These are phyloP conservation scores for Cutaneotrichosporon cavernicola DNA, from an alignment of 1,284 basidiomycete genomes.

Conservation along the genomic window DNA sequence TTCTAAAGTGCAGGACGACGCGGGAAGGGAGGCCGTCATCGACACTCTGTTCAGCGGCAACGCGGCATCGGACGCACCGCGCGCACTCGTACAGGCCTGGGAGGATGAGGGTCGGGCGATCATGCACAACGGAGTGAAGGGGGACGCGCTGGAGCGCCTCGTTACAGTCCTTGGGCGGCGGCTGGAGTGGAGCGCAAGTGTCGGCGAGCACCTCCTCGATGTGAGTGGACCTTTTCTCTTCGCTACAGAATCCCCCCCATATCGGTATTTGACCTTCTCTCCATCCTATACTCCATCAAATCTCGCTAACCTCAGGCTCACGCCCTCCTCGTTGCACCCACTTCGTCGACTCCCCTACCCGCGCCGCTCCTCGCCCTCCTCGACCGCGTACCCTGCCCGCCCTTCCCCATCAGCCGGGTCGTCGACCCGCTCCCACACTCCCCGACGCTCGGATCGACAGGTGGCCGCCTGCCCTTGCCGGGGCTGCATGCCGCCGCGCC, in stretches of 20 bases:
- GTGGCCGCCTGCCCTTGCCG: slow-evolving; percentile 36
- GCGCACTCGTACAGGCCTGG: slow-evolving; percentile 40
- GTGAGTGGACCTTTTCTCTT: slow-evolving; percentile 23
- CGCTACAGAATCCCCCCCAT: not conserved
- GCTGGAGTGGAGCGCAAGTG: slow-evolving; percentile 34
- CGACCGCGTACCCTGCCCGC: slow-evolving; percentile 39
- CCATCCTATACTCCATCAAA: not conserved
- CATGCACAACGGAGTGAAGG: slow-evolving; percentile 19
- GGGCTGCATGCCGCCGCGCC: slow-evolving; percentile 36
- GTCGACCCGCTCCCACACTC: not conserved
- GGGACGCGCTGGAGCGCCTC: slow-evolving; percentile 8
- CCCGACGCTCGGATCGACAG: slow-evolving; percentile 11
- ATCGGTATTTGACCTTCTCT: not conserved
- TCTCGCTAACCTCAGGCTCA: slow-evolving; percentile 35
- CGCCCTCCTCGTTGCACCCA: slow-evolving; percentile 38
- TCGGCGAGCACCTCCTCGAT: slow-evolving; percentile 46
- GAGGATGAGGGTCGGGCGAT: slow-evolving; percentile 30
- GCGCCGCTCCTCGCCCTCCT: slow-evolving; percentile 18
- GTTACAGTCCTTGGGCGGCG: slow-evolving; percentile 20
- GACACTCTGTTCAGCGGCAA: slow-evolving; percentile 43
- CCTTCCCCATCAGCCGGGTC: slow-evolving; percentile 17
- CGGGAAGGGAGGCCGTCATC: slow-evolving; percentile 26
- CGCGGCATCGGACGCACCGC: slow-evolving; percentile 16
- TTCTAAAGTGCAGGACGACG: slow-evolving; percentile 1
- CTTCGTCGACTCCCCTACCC: slow-evolving; percentile 39